Evolutionary conservation across 148 eudicot genomes (phyloP), one percentile per base, ranked within the genome.

Genomic region (Nepenthes mirabilis): DNA sequence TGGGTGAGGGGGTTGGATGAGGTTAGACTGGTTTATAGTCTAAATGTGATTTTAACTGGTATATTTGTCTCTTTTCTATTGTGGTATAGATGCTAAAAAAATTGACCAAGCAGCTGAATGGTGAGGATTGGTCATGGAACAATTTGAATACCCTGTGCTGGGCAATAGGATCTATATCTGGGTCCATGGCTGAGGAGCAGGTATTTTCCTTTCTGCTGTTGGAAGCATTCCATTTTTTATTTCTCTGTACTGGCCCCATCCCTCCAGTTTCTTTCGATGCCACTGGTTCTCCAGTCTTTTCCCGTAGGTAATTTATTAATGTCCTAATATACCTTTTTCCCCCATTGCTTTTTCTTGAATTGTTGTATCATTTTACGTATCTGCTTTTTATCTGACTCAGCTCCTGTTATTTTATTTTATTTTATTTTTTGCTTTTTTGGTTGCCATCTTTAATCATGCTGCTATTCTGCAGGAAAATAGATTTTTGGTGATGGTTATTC

Each of bases 61-160:
- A 40, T 3, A 40, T 49, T 49, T n/a, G 12, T n/a, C 11, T 2
- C 58, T 50, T 10, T 11, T 23, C 10, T 53, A 50, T 63, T 56
- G 59, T 47, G 36, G 51, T 59, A 23, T 61, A 94, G 99, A 94
- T 94, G 99, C 81, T 94, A 61, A 81, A 59, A 72, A 94, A 89
- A 74, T 72, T 94, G 59, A 84, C 70, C 62, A 89, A 82, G 69
- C 99, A 86, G 74, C 78, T 94, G 45, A 82, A 72, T 74, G 99
- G 99, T 43, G 97, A 84, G 73, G 99, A 94, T 75, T 94, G 97
- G 99, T 72, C 97, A 14, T 94, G 99, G 99, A 94, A 94, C 72
- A 89, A 94, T 72, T 74, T 94, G 59, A 94, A 94, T 72, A 94
- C 99, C 32, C 74, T 94, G 59, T 94, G 99, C 68, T 94, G 99